Percentiles rank a stretch among this genome's conserved stretches.
Conservation (phyloP, 805 yeast genomes). For the Dipodascus geniculatus region DNA sequence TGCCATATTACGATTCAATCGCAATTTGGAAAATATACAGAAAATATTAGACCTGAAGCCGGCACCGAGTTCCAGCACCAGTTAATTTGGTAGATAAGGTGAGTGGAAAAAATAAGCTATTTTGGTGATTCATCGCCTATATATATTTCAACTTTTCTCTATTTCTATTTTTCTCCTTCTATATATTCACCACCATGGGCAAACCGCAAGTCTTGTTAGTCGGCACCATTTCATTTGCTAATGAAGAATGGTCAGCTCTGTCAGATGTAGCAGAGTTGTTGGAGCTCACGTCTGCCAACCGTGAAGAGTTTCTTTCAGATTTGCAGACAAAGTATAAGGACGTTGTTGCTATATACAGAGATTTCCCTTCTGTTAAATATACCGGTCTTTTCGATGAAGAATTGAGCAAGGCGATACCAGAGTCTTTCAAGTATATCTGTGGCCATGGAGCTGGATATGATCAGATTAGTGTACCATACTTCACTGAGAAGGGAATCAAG, state of each 20-base stretch:
- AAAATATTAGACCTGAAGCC: neutral
- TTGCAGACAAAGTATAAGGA: slow-evolving; percentile 25
- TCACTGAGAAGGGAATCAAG: slow-evolving; percentile 33
- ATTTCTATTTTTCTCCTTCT: too few species aligned
- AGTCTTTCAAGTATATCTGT: slow-evolving; percentile 32
- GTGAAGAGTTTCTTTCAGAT: slow-evolving; percentile 31
- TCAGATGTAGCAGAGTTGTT: slow-evolving; percentile 37
- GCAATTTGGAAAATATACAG: neutral
- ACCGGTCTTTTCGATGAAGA: slow-evolving; percentile 37
- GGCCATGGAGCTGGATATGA: slow-evolving; percentile 53
- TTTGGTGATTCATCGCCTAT: neutral
- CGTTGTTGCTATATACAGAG: slow-evolving; percentile 31
- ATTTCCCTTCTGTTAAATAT: slow-evolving; percentile 29
- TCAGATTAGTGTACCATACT: slow-evolving; percentile 33
- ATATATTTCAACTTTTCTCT: too few species aligned
- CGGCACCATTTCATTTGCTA: slow-evolving; percentile 50
- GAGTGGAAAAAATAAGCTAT: too few species aligned
- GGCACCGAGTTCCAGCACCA: too few species aligned
- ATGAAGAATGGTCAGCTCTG: slow-evolving; percentile 53
- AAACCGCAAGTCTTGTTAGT: slow-evolving; percentile 55
- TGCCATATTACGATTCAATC: neutral
- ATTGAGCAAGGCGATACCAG: slow-evolving; percentile 28
- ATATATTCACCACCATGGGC: neutral
- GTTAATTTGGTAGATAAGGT: too few species aligned
- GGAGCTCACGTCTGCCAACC: slow-evolving; percentile 26